phyloP scores from a whole-genome alignment of 345 rosid species.

The Kernera saxatilis region DNA sequence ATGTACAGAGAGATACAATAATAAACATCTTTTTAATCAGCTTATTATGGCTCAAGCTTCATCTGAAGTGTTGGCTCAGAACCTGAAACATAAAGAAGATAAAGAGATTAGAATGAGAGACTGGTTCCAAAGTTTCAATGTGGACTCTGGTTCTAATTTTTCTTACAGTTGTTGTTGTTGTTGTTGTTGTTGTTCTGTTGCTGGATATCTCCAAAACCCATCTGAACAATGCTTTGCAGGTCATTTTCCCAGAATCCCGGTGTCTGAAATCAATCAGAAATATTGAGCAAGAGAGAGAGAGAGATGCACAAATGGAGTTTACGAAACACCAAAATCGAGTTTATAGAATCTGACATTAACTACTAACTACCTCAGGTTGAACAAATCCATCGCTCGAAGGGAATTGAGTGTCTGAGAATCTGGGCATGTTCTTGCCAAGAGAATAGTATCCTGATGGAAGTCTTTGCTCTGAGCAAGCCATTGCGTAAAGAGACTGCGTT shows the following conservation, averaged over 20 bases:
- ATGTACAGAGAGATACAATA: slow-evolving; percentile 24
- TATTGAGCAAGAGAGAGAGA: neutral
- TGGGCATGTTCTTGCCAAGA: slow-evolving; percentile 39
- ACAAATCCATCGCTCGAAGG: slow-evolving; percentile 36
- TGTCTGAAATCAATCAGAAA: slow-evolving; percentile 36
- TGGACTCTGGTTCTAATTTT: neutral
- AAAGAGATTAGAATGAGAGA: slow-evolving; percentile 6
- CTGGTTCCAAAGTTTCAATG: neutral
- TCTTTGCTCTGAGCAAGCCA: slow-evolving; percentile 50
- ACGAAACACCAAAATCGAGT: neutral
- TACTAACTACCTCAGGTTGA: slow-evolving; percentile 46
- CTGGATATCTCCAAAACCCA: slow-evolving; percentile 69
- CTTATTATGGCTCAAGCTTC: slow-evolving; percentile 31
- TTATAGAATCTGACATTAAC: neutral
- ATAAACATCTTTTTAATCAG: neutral
- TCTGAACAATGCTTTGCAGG: slow-evolving; percentile 73
- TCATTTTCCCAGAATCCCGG: slow-evolving; percentile 63
- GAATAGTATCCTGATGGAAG: slow-evolving; percentile 42
- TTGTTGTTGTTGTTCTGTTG: slow-evolving; percentile 38
- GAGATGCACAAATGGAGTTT: too few species aligned
- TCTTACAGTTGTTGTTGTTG: slow-evolving; percentile 48
- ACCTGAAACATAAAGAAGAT: slow-evolving; percentile 17
- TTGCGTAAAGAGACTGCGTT: slow-evolving; percentile 34
- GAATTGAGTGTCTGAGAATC: slow-evolving; percentile 36
- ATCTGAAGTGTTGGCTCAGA: slow-evolving; percentile 37